These are phyloP conservation scores for Protomyces pachydermus DNA, from an alignment of 1,139 yeast species.

Conservation along the genomic window DNA sequence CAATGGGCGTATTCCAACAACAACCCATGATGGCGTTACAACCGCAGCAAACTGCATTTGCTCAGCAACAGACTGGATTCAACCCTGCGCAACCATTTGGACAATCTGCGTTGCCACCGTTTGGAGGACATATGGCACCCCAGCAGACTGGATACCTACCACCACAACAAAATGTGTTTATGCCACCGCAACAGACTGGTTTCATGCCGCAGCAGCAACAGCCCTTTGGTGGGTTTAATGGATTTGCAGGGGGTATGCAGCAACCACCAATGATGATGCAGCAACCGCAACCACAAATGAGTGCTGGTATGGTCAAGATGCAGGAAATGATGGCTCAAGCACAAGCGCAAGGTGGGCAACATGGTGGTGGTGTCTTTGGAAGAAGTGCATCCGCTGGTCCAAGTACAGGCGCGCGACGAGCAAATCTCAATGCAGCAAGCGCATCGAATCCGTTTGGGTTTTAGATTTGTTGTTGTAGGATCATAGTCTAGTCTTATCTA, in stretches of 20 bases:
- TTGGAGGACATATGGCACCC: conserved; percentile 16
- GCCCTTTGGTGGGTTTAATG: conserved; percentile 36
- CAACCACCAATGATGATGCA: conserved; percentile 33
- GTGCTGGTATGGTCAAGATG: conserved; percentile 25
- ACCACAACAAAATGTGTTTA: conserved; percentile 24
- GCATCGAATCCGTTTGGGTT: conserved; percentile 24
- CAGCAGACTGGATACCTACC: conserved; percentile 28
- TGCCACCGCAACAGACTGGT: conserved; percentile 25
- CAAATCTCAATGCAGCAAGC: conserved; percentile 8
- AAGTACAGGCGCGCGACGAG: conserved; percentile 5
- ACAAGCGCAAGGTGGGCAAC: conserved; percentile 3
- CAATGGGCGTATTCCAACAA: conserved; percentile 31
- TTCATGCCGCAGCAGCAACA: conserved; percentile 39
- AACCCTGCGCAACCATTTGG: conserved; percentile 25
- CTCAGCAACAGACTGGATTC: conserved; percentile 26
- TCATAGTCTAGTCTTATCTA: background rate
- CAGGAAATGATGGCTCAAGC: conserved; percentile 27
- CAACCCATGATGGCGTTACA: conserved; percentile 39
- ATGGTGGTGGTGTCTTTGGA: conserved; percentile 15
- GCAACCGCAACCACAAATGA: conserved; percentile 34
- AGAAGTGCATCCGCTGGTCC: conserved; percentile 11
- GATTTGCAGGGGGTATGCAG: conserved; percentile 31
- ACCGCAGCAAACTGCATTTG: conserved; percentile 46
- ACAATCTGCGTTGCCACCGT: conserved; percentile 24
- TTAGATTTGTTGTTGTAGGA: background rate